Evolutionary conservation across 1,284 basidiomycete species (phyloP).

Genomic region (Exobasidium rhododendri): DNA sequence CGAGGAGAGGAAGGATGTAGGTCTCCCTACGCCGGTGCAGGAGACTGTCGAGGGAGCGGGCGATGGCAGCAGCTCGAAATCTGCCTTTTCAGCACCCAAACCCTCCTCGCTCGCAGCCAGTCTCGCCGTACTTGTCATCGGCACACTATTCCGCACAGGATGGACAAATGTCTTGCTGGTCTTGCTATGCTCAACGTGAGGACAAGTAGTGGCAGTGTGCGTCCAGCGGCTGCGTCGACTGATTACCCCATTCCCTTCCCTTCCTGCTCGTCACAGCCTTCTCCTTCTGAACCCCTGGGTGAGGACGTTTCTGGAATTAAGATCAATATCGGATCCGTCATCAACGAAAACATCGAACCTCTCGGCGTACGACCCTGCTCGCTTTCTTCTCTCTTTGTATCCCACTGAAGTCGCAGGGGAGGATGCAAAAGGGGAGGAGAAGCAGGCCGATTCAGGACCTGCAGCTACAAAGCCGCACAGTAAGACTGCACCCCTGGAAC

Average conservation of each 20-base stretch:
- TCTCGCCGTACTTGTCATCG: neutral
- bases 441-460: conserved; percentile 15
- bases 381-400: conserved; percentile 4
- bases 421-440: conserved; percentile 27
- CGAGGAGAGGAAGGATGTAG: too few species aligned
- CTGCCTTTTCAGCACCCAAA: neutral
- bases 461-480: neutral
- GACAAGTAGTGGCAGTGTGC: neutral
- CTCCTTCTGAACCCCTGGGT: conserved; percentile 45
- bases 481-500: neutral
- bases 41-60: too few species aligned
- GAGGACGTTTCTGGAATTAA: conserved; percentile 41
- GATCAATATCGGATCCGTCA: conserved; percentile 13
- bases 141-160: conserved; percentile 14
- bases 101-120: neutral
- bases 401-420: conserved; percentile 5
- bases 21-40: too few species aligned
- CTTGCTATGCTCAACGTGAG: conserved; percentile 8
- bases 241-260: too few species aligned
- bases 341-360: neutral
- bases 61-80: too few species aligned
- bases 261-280: conserved; percentile 14
- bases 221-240: too few species aligned
- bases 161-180: conserved; percentile 16
- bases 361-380: conserved; percentile 11